phyloP scores from a whole-genome alignment of 2,329 filamentous ascomycete genomes.

The Pezicula rhizophila region DNA sequence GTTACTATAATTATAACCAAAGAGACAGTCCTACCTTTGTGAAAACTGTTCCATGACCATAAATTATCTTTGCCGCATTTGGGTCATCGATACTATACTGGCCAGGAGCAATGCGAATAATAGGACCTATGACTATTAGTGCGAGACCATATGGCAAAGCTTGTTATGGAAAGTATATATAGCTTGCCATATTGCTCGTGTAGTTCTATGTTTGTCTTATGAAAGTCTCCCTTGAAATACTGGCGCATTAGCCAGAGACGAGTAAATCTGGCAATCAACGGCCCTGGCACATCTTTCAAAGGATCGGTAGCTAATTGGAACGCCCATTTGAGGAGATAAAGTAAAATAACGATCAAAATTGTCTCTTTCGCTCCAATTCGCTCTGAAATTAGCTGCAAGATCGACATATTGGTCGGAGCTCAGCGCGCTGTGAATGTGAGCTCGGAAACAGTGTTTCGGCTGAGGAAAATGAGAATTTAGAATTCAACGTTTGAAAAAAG shows the following conservation, averaged over 20 bases:
- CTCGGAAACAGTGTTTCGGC: too few relatives aligned
- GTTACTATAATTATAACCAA: neutral
- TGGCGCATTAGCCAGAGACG: slow-evolving; percentile 36
- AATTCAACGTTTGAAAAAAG: too few relatives aligned
- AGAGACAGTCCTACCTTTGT: slow-evolving; percentile 21
- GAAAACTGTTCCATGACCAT: slow-evolving; percentile 32
- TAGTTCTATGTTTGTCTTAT: slow-evolving; percentile 31
- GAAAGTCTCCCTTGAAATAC: slow-evolving; percentile 29
- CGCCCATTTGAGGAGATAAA: neutral
- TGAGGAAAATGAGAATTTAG: too few relatives aligned
- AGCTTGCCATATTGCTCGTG: slow-evolving; percentile 31
- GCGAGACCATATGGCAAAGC: neutral
- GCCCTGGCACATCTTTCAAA: slow-evolving; percentile 32
- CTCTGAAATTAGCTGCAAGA: neutral
- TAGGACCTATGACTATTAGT: slow-evolving; percentile 14
- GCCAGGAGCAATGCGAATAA: slow-evolving; percentile 41
- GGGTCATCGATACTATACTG: slow-evolving; percentile 38
- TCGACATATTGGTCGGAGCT: neutral
- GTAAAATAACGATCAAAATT: neutral
- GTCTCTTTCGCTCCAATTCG: neutral
- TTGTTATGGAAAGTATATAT: neutral
- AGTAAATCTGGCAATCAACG: slow-evolving; percentile 35
- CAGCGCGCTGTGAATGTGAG: too few relatives aligned
- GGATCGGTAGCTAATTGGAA: neutral
- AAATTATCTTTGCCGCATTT: slow-evolving; percentile 32